Evolutionary conservation across 805 yeast species (phyloP).

Genomic region (Pichia nakasei): DNA sequence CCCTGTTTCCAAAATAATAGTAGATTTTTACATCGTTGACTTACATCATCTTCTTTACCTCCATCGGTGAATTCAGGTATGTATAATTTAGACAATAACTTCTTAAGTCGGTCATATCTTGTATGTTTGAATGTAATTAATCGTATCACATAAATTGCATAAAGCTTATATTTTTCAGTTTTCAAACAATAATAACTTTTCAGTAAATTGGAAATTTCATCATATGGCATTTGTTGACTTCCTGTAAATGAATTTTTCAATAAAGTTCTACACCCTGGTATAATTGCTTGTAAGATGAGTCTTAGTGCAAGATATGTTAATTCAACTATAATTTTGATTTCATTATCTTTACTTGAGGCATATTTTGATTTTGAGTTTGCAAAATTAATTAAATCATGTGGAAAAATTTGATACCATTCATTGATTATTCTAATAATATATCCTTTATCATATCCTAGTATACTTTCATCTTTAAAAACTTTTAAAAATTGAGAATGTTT

Average conservation of each 20-base stretch:
- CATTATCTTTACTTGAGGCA: background rate
- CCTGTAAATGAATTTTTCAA: background rate
- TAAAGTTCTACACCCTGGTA: conserved; percentile 3
- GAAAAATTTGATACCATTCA: conserved; percentile 7
- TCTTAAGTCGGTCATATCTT: background rate
- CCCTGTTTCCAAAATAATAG: conserved; percentile 1
- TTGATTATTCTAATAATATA: conserved; percentile 1
- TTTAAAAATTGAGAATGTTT: conserved; percentile 1
- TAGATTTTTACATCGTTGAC: background rate
- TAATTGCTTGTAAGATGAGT: conserved; percentile 1
- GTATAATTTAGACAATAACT: background rate
- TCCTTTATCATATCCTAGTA: conserved; percentile 3
- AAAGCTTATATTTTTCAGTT: background rate
- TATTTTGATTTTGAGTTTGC: background rate
- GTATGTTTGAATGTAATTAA: background rate
- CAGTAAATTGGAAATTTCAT: background rate
- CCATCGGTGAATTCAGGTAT: conserved; percentile 1
- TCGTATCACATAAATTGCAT: conserved; percentile 3
- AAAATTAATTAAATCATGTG: conserved; percentile 1
- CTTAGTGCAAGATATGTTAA: background rate
- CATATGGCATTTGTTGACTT: background rate
- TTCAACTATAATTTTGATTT: background rate
- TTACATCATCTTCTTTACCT: background rate
- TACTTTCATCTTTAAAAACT: background rate
- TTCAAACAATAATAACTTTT: background rate